These are phyloP conservation scores for Penicillium odoratum DNA, from an alignment of 495 filamentous ascomycete genomes.

Conservation along the genomic window DNA sequence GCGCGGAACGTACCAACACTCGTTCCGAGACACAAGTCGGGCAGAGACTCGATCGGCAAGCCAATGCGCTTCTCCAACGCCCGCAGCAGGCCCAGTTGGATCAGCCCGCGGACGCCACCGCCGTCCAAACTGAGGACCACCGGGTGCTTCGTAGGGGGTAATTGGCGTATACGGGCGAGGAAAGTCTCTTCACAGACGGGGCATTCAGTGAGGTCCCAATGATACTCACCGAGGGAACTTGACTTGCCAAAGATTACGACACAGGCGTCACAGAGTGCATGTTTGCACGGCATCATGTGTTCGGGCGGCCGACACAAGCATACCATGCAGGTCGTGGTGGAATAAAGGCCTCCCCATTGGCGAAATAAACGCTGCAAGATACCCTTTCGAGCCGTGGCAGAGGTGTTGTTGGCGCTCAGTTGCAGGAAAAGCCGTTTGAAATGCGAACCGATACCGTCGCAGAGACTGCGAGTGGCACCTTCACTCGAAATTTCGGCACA, in stretches of 20 bases:
- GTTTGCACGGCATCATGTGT: constrained; percentile 31
- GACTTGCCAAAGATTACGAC: constrained; percentile 23
- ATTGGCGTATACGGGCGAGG: constrained; percentile 21
- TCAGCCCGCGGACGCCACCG: constrained; percentile 51
- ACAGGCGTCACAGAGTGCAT: constrained; percentile 35
- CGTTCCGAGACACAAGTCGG: constrained; percentile 55
- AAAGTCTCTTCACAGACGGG: constrained; percentile 38
- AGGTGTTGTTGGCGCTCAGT: not conserved
- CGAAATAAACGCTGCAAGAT: not conserved
- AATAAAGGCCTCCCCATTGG: constrained; percentile 9
- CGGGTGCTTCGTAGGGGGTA: constrained; percentile 46
- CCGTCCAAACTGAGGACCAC: constrained; percentile 60
- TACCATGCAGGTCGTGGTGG: constrained; percentile 24
- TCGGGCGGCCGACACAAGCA: constrained; percentile 29
- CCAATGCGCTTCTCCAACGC: constrained; percentile 44
- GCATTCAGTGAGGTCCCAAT: constrained; percentile 24
- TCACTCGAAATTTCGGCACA: not conserved
- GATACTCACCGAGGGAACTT: constrained; percentile 14
- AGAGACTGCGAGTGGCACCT: not conserved
- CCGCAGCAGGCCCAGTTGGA: constrained; percentile 46
- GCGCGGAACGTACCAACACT: constrained; percentile 39
- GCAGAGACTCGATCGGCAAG: constrained; percentile 43
- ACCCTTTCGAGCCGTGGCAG: not conserved
- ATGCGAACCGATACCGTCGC: not conserved
- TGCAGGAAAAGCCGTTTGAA: not conserved